Conservation (phyloP, 129 eudicot species). For the Escallonia herrerae region DNA sequence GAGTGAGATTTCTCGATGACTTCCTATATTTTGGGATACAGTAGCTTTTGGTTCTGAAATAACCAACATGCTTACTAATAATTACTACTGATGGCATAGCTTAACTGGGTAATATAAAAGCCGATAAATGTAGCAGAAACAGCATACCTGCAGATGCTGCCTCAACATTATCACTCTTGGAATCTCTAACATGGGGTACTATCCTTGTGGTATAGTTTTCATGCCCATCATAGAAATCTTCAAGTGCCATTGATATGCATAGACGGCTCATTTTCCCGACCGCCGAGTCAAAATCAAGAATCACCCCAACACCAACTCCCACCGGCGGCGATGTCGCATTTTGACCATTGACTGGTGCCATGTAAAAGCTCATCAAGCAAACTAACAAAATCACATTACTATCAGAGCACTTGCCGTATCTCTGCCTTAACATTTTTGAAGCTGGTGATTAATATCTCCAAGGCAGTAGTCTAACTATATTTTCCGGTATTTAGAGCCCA, state of each 20-base stretch:
- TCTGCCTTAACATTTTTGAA: too few relatives aligned
- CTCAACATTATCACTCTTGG: constrained; percentile 25
- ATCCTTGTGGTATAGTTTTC: constrained; percentile 25
- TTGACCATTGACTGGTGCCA: too few relatives aligned
- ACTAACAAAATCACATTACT: not conserved
- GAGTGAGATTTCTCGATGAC: too few relatives aligned
- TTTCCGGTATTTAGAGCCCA: too few relatives aligned
- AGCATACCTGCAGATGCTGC: constrained; percentile 46
- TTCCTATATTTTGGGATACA: too few relatives aligned
- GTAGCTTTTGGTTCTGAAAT: too few relatives aligned
- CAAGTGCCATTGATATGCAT: constrained; percentile 33
- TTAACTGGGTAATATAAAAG: not conserved
- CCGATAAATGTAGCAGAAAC: not conserved
- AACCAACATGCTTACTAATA: too few relatives aligned
- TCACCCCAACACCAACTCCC: constrained; percentile 30
- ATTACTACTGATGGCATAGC: too few relatives aligned
- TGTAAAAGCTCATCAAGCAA: constrained; percentile 3
- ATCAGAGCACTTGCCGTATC: too few relatives aligned
- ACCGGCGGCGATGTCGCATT: not conserved
- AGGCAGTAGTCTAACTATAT: too few relatives aligned
- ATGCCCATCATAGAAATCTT: constrained; percentile 25
- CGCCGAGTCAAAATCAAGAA: constrained; percentile 26
- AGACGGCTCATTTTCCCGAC: constrained; percentile 27
- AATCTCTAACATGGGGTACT: constrained; percentile 27
- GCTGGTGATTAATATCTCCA: too few relatives aligned